A percentile compares a stretch with the other conserved stretches of the same genome.
These are phyloP conservation scores for Pseudogymnoascus sp. DNA, from an alignment of 2,329 filamentous ascomycete genomes.

Conservation along the genomic window DNA sequence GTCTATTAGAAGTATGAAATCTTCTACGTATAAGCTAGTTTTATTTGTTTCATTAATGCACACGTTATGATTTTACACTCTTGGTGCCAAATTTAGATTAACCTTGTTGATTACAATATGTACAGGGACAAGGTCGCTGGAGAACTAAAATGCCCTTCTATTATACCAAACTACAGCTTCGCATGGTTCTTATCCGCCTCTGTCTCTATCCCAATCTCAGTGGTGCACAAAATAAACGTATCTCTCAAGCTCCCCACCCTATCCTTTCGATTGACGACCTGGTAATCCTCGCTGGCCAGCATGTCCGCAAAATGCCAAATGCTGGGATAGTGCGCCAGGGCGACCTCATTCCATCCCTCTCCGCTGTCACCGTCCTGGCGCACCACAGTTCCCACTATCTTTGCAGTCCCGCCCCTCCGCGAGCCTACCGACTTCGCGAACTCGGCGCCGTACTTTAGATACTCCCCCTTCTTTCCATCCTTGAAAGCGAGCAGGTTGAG, in stretches of 20 bases:
- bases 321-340: slow-evolving; percentile 57
- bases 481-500: slow-evolving; percentile 56
- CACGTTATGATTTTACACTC: neutral
- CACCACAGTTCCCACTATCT: slow-evolving; percentile 54
- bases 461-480: slow-evolving; percentile 42
- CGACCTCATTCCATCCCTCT: slow-evolving; percentile 54
- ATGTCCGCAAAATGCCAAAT: slow-evolving; percentile 56
- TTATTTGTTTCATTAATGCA: neutral
- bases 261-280: slow-evolving; percentile 47
- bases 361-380: slow-evolving; percentile 22
- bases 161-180: neutral
- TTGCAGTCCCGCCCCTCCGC: slow-evolving; percentile 49
- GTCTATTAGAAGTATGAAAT: neutral
- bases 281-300: slow-evolving; percentile 50
- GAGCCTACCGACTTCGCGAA: slow-evolving; percentile 43
- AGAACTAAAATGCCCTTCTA: neutral
- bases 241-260: slow-evolving; percentile 44
- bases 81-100: neutral
- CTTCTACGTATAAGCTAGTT: neutral
- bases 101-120: neutral
- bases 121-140: no score
- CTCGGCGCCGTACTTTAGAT: slow-evolving; percentile 51
- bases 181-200: neutral
- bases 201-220: slow-evolving; percentile 35
- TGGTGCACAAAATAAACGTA: slow-evolving; percentile 47